A percentile compares a stretch with the other conserved stretches of the same genome.
These are phyloP conservation scores for Saccharomycopsis javanensis DNA, from an alignment of 805 yeast species.

Conservation along the genomic window DNA sequence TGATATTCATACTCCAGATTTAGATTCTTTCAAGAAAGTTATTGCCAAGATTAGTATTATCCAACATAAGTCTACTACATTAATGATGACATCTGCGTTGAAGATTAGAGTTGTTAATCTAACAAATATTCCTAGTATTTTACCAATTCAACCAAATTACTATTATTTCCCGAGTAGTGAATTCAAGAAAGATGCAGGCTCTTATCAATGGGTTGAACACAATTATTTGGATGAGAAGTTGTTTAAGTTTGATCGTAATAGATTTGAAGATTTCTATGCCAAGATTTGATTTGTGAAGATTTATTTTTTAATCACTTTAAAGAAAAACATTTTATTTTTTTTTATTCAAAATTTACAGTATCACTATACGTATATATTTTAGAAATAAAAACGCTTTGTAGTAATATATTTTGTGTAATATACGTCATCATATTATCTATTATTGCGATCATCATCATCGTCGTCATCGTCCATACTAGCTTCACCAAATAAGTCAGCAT, in stretches of 20 bases:
- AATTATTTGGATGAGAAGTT: slow-evolving; percentile 20
- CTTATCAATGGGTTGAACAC: slow-evolving; percentile 45
- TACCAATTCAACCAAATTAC: slow-evolving; percentile 20
- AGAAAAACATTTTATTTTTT: no score
- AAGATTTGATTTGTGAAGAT: slow-evolving; percentile 12
- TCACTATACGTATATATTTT: no score
- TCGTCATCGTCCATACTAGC: neutral
- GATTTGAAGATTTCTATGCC: slow-evolving; percentile 19
- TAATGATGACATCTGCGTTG: slow-evolving; percentile 21
- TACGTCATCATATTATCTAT: no score
- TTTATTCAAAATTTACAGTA: no score
- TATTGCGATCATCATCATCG: neutral
- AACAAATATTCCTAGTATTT: slow-evolving; percentile 18
- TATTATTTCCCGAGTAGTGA: slow-evolving; percentile 45
- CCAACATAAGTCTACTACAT: slow-evolving; percentile 19
- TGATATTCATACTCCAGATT: slow-evolving; percentile 20
- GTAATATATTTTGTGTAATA: no score
- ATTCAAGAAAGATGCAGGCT: slow-evolving; percentile 37
- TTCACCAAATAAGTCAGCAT: neutral
- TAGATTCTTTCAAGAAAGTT: slow-evolving; percentile 20
- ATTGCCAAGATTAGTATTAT: slow-evolving; percentile 20
- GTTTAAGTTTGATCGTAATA: slow-evolving; percentile 19
- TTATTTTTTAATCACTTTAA: no score
- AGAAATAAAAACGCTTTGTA: no score
- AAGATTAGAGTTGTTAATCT: slow-evolving; percentile 19